These are phyloP conservation scores for Guillardia theta DNA, from an alignment of 78 protist genomes.

Conservation along the genomic window DNA sequence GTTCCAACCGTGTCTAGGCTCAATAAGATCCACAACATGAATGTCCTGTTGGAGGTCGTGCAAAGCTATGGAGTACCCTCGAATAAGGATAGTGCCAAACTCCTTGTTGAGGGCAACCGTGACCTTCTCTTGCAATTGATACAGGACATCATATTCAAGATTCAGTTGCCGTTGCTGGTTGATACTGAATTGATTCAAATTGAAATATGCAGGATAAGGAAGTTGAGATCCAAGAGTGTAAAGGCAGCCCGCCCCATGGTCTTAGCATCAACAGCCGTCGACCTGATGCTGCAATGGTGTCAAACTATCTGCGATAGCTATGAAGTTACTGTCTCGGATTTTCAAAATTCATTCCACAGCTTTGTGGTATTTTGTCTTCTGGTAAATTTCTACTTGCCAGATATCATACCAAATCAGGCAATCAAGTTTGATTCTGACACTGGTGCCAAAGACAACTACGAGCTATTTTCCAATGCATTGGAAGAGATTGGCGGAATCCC, in stretches of 20 bases:
- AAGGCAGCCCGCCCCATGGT: background rate
- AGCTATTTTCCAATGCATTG: background rate
- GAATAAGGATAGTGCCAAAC: background rate
- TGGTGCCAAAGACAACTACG: background rate
- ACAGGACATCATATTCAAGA: background rate
- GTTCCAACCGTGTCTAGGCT: background rate
- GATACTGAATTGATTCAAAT: background rate
- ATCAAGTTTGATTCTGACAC: background rate
- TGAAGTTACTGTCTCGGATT: background rate
- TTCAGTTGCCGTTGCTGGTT: background rate
- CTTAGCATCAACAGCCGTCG: background rate
- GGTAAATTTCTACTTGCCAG: background rate
- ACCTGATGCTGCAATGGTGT: background rate
- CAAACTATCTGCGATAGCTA: background rate
- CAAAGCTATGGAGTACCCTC: background rate
- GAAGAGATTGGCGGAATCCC: background rate
- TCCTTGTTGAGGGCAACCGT: background rate
- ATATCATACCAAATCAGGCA: background rate
- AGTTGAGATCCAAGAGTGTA: background rate
- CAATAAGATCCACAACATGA: constrained; percentile 4
- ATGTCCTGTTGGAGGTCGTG: background rate
- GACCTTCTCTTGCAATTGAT: background rate
- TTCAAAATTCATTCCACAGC: background rate
- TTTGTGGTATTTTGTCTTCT: background rate
- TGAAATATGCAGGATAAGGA: background rate